A percentile compares a stretch with the other conserved stretches of the same genome.
Conservation (phyloP, 2,329 filamentous ascomycete genomes). For the Ceratocystis papillata region DNA sequence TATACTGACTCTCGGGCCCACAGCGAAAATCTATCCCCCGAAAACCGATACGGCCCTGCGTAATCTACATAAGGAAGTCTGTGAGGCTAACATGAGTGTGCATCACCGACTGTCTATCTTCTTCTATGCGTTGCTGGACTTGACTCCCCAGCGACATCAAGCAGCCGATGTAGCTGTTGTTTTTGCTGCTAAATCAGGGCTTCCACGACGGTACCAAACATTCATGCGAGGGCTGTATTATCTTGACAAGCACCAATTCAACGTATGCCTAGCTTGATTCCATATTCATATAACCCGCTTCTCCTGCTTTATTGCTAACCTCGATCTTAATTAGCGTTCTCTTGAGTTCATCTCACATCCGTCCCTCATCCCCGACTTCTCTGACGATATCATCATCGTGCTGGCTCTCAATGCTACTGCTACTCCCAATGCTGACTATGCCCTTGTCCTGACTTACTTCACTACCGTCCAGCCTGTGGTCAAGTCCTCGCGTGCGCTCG, state of each 20-base stretch:
- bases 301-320: too few species aligned
- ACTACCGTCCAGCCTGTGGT: conserved; percentile 63
- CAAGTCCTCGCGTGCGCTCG: conserved; percentile 49
- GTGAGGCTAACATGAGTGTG: conserved; percentile 50
- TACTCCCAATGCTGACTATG: conserved; percentile 50
- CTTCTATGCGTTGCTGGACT: conserved; percentile 74
- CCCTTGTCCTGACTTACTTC: conserved; percentile 65
- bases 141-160: conserved; percentile 43
- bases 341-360: conserved; percentile 70
- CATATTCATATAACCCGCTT: not conserved
- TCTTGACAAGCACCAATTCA: conserved; percentile 61
- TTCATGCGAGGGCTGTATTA: conserved; percentile 77
- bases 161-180: conserved; percentile 37
- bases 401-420: conserved; percentile 53
- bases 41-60: conserved; percentile 56
- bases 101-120: conserved; percentile 75
- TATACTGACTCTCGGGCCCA: conserved; percentile 23
- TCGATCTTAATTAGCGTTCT: conserved; percentile 40
- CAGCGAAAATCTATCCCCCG: conserved; percentile 61
- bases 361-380: conserved; percentile 67
- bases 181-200: conserved; percentile 52
- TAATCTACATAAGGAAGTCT: conserved; percentile 59
- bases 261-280: conserved; percentile 34
- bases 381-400: conserved; percentile 66
- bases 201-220: conserved; percentile 66